Conservation (phyloP, 345 rosid genomes). For the Linum lewisii region DNA sequence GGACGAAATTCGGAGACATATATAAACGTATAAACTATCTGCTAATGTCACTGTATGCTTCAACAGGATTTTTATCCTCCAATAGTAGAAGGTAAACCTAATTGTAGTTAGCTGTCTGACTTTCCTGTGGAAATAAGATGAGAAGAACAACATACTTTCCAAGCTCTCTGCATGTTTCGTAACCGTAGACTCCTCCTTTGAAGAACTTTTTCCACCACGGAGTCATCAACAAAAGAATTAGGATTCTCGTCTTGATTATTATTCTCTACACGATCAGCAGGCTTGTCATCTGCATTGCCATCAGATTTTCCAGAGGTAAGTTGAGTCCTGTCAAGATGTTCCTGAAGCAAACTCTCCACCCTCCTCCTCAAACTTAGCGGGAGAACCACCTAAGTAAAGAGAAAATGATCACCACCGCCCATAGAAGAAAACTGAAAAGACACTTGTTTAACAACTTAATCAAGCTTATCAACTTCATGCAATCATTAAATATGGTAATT, state of each 20-base stretch:
- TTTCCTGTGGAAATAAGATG: not conserved
- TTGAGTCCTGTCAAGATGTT: conserved; percentile 72
- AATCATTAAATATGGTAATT: not conserved
- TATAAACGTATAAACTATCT: not conserved
- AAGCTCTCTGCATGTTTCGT: conserved; percentile 88
- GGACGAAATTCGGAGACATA: not conserved
- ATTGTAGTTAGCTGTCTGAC: not conserved
- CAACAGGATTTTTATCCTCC: not conserved
- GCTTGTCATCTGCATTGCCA: conserved; percentile 26
- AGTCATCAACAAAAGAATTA: conserved; percentile 57
- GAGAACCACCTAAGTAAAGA: conserved; percentile 53
- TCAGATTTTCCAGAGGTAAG: conserved; percentile 38
- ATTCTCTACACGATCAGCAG: conserved; percentile 37
- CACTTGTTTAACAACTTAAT: not conserved
- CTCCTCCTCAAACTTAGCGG: conserved; percentile 90
- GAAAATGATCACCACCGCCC: conserved; percentile 9
- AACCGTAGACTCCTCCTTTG: conserved; percentile 85
- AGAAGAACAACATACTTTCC: conserved; percentile 42
- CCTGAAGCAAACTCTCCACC: conserved; percentile 89
- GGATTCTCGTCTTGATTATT: conserved; percentile 32
- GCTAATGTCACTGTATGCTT: not conserved
- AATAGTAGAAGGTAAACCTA: conserved; percentile 1
- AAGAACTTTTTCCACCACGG: conserved; percentile 95
- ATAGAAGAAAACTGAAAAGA: not conserved
- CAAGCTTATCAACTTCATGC: not conserved